phyloP scores from a whole-genome alignment of 2,329 filamentous ascomycete genomes.

The Xylariaceae sp. region DNA sequence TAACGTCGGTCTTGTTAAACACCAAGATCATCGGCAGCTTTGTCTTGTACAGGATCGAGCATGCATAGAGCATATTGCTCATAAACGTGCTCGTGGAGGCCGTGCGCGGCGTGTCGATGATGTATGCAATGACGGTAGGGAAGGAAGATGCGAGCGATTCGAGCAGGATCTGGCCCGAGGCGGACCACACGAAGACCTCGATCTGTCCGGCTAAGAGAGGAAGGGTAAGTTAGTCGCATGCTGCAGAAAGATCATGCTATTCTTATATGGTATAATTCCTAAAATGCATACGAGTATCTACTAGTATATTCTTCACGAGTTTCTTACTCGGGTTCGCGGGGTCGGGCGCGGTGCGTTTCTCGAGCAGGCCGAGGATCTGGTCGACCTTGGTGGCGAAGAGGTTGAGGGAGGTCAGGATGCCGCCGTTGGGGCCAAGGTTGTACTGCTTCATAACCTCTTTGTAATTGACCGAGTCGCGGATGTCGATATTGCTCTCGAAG shows the following conservation, averaged over 20 bases:
- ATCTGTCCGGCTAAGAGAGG: conserved; percentile 75
- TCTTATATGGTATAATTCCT: background rate
- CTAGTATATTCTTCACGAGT: conserved; percentile 79
- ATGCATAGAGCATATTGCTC: conserved; percentile 99
- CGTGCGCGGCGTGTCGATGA: conserved; percentile 95
- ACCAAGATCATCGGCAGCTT: conserved; percentile 98
- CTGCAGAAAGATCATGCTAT: too few species aligned
- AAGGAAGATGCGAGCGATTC: conserved; percentile 92
- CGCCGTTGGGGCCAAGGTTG: conserved; percentile 94
- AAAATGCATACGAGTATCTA: conserved; percentile 72
- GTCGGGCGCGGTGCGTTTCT: conserved; percentile 78
- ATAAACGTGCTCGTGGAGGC: conserved; percentile 96
- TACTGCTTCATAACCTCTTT: conserved; percentile 99
- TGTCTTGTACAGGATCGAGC: conserved; percentile 98
- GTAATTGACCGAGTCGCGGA: conserved; percentile 98
- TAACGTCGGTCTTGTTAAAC: conserved; percentile 98
- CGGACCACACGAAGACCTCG: conserved; percentile 98
- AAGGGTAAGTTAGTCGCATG: conserved; percentile 3
- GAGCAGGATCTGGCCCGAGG: conserved; percentile 89
- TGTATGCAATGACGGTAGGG: conserved; percentile 94
- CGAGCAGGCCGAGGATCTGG: conserved; percentile 84
- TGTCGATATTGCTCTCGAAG: conserved; percentile 97
- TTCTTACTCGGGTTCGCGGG: conserved; percentile 61
- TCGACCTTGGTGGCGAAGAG: conserved; percentile 98
- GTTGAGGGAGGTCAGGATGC: conserved; percentile 93